Evolutionary conservation across 768 basidiomycete genomes (phyloP), one percentile per base, ranked within the genome.

Genomic region (Hypholoma fasciculare): DNA sequence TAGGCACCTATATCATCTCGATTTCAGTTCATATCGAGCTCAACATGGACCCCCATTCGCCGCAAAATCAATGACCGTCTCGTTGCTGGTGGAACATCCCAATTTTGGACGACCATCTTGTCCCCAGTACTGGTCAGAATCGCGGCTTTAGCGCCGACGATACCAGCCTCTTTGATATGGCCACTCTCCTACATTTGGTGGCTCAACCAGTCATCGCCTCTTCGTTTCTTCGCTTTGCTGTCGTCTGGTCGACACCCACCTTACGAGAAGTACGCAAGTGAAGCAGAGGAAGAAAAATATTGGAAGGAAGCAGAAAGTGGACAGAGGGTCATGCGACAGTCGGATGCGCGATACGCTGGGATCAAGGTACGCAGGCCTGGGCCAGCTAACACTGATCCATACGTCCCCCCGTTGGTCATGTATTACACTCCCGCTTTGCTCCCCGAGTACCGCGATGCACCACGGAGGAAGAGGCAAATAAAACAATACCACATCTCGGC

Each of bases 381-480:
- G 14, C 9, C 36, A 27, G 13, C 34, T 13, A 26, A 30, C 19
- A 16, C 16, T 34, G 6, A 20, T 49, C 58, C 55, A 2, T 53
- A 56, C 1, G 26, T 59, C 7, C 67, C 65, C 2, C 67, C 65
- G 3, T 39, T 68, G 46, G 61, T 68, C 9, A 63, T 66, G 43
- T 68, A 62, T 34, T 68, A 68, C 47, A 62, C 60, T 0, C 67
- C 67, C 36, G 67, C 65, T 11, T 56, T 65, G 34, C 61, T 62
- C 1, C 61, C 59, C 12, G 44, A 13, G 11, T 62, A 58, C 20
- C 43, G 63, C 20, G 46, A 53, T 30, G 27, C 38, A n/a, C 38
- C 34, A 20, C 43, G 6, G 27, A 34, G 12, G 1, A 37, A 48
- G 30, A 37, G 20, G 27, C 40, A 48, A 16, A 20, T 2, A 26